A percentile compares a stretch with the other conserved stretches of the same genome.
These are phyloP conservation scores for Verbena officinalis DNA, from an alignment of 257 asterid genomes.

Conservation along the genomic window DNA sequence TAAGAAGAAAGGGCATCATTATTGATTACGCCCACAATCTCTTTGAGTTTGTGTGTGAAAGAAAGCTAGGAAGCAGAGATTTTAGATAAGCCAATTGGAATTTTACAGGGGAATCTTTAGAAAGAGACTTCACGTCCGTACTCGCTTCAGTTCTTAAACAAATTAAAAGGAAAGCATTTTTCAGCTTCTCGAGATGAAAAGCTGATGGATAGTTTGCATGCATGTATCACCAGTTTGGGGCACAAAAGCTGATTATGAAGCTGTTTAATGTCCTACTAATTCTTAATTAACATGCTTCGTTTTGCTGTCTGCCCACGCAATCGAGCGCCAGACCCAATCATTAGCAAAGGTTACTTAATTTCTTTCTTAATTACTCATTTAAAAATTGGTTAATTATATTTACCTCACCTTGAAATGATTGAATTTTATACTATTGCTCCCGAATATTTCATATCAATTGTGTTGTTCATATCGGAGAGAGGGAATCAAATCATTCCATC, in stretches of 20 bases:
- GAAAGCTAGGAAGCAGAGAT: neutral
- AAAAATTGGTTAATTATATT: neutral
- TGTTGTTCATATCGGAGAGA: no score
- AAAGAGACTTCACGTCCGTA: constrained; percentile 14
- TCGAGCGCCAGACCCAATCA: constrained; percentile 27
- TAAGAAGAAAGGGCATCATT: constrained; percentile 13
- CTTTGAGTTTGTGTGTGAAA: neutral
- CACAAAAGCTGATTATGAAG: constrained; percentile 16
- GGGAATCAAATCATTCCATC: no score
- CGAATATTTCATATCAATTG: no score
- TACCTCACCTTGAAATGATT: no score
- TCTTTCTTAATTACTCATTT: neutral
- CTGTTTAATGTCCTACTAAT: constrained; percentile 20
- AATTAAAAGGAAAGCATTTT: constrained; percentile 5
- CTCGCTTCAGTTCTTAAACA: neutral
- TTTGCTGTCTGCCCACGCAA: constrained; percentile 19
- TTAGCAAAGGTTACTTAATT: constrained; percentile 2
- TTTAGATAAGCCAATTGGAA: constrained; percentile 20
- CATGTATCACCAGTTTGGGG: no score
- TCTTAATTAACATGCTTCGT: constrained; percentile 27
- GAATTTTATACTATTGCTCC: no score
- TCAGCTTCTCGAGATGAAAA: constrained; percentile 30
- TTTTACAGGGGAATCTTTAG: constrained; percentile 20
- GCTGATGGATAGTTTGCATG: constrained; percentile 12
- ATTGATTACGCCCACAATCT: neutral